A percentile compares a stretch with the other conserved stretches of the same genome.
Conservation (phyloP, 345 rosid species). For the Eucalyptus caleyi region DNA sequence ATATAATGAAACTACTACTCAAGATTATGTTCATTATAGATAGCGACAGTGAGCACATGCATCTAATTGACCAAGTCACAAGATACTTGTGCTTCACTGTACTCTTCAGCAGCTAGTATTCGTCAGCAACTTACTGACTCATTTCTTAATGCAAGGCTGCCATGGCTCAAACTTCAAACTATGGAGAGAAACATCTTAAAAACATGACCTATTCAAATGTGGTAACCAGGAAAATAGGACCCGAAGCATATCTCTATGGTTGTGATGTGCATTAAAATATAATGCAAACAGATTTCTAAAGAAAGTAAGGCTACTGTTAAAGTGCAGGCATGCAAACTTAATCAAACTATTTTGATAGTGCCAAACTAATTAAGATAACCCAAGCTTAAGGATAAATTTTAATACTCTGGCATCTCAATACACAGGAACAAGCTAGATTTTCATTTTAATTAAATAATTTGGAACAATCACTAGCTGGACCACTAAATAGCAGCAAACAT, state of each 20-base stretch:
- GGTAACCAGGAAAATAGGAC: neutral
- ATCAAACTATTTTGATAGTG: neutral
- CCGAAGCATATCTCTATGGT: neutral
- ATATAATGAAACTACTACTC: neutral
- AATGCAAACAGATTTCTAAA: neutral
- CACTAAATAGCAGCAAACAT: neutral
- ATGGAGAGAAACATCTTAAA: neutral
- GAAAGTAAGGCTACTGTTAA: neutral
- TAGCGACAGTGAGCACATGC: neutral
- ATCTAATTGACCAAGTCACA: neutral
- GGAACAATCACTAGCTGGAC: neutral
- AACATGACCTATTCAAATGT: neutral
- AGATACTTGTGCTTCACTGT: neutral
- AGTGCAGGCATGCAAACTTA: neutral
- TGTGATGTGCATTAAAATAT: neutral
- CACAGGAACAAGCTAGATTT: neutral
- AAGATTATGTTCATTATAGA: neutral
- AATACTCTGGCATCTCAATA: neutral
- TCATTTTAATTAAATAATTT: neutral
- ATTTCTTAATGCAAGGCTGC: neutral
- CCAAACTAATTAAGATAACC: neutral
- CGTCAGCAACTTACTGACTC: neutral
- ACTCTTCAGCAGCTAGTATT: neutral
- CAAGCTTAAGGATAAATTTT: neutral
- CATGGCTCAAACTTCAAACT: neutral